Conservation (phyloP, 495 filamentous ascomycete genomes). For the Podospora australis region DNA sequence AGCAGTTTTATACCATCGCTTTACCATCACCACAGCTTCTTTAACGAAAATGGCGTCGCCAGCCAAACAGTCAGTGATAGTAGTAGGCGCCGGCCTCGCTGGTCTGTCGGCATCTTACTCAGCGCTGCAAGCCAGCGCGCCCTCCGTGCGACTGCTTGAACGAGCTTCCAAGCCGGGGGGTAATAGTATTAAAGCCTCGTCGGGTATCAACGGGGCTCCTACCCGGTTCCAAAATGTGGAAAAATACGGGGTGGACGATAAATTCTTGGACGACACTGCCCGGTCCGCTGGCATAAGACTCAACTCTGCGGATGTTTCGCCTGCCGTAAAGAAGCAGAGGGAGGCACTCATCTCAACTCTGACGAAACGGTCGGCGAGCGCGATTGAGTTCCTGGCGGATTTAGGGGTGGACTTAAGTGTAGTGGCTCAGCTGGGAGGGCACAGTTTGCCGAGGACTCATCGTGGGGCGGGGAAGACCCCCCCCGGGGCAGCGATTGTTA, state of each 20-base stretch:
- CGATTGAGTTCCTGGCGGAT: slow-evolving; percentile 48
- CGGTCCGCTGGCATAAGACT: slow-evolving; percentile 38
- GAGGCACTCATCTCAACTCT: slow-evolving; percentile 39
- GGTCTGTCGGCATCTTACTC: slow-evolving; percentile 44
- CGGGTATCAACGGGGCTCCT: slow-evolving; percentile 55
- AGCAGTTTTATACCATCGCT: slow-evolving; percentile 11
- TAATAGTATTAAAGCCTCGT: slow-evolving; percentile 57
- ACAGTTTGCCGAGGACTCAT: slow-evolving; percentile 48
- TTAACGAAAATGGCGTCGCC: slow-evolving; percentile 1
- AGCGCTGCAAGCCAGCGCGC: slow-evolving; percentile 37
- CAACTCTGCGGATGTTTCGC: slow-evolving; percentile 4
- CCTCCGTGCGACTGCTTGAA: slow-evolving; percentile 46
- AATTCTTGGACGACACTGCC: slow-evolving; percentile 49
- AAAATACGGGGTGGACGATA: slow-evolving; percentile 22
- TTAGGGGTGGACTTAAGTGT: slow-evolving; percentile 48
- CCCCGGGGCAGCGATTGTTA: slow-evolving; percentile 49
- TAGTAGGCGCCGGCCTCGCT: slow-evolving; percentile 48
- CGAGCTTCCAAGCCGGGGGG: slow-evolving; percentile 51
- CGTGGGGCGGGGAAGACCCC: slow-evolving; percentile 43
- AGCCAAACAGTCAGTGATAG: slow-evolving; percentile 29
- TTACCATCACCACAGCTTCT: neutral
- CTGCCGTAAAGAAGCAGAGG: slow-evolving; percentile 14
- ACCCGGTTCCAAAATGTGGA: slow-evolving; percentile 43
- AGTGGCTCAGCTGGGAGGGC: slow-evolving; percentile 50
- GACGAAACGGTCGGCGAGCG: slow-evolving; percentile 32